Conservation (phyloP, 1,139 yeast genomes). For the Geotrichum histeridarum region DNA sequence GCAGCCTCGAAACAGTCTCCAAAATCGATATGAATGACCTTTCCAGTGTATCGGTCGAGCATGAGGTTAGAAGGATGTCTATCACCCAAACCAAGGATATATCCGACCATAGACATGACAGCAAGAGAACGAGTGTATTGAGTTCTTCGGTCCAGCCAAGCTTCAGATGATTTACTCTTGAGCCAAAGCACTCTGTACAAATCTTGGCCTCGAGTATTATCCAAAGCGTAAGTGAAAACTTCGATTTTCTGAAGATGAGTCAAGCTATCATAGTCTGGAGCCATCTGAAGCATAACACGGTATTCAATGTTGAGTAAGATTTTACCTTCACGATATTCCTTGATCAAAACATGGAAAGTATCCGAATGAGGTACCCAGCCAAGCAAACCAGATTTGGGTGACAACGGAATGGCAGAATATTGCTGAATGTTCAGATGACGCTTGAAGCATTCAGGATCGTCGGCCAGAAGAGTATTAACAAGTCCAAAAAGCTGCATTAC, state of each 20-base stretch:
- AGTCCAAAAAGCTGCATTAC: constrained; percentile 97
- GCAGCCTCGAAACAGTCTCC: constrained; percentile 99
- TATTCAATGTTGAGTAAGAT: constrained; percentile 88
- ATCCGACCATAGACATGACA: constrained; percentile 98
- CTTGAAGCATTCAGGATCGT: constrained; percentile 93
- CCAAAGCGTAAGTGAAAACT: constrained; percentile 91
- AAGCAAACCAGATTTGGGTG: constrained; percentile 92
- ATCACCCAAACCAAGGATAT: constrained; percentile 92
- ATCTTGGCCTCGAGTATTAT: constrained; percentile 95
- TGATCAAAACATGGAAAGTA: constrained; percentile 87
- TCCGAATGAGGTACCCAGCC: constrained; percentile 99
- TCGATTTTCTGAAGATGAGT: constrained; percentile 90
- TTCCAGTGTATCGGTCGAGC: constrained; percentile 92
- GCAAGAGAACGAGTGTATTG: constrained; percentile 94
- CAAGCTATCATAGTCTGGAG: constrained; percentile 90
- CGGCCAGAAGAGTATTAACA: constrained; percentile 81
- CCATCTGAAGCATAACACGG: constrained; percentile 95
- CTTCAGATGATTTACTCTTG: constrained; percentile 90
- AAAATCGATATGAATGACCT: constrained; percentile 94
- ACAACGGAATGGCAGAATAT: constrained; percentile 87
- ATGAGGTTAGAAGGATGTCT: constrained; percentile 95
- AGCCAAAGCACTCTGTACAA: constrained; percentile 93
- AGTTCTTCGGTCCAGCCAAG: constrained; percentile 96
- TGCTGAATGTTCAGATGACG: constrained; percentile 90
- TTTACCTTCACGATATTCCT: constrained; percentile 90